phyloP scores from a whole-genome alignment of 2,329 filamentous ascomycete genomes.

The Diaporthe citri region DNA sequence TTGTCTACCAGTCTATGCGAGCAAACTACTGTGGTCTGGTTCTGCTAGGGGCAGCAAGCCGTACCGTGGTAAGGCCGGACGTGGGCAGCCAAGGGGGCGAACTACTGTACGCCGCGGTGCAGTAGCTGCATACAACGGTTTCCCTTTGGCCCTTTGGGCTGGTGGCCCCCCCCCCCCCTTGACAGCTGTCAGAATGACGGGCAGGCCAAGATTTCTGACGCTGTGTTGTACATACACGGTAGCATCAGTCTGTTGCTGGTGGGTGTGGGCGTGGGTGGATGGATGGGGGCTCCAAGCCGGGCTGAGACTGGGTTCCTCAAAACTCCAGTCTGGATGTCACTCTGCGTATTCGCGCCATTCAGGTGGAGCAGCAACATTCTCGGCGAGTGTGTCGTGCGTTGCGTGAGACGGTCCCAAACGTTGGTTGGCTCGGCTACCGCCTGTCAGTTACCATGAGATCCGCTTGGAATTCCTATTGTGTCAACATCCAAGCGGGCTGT shows the following conservation, averaged over 20 bases:
- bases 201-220: neutral
- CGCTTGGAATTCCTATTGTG: neutral
- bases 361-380: neutral
- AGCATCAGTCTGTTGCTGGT: neutral
- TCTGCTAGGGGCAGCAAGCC: neutral
- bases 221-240: neutral
- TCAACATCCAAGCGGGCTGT: neutral
- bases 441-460: neutral
- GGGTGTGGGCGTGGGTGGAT: neutral
- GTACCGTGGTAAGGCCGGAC: neutral
- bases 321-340: neutral
- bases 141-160: neutral
- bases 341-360: neutral
- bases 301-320: neutral
- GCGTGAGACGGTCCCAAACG: neutral
- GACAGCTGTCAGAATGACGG: conserved; percentile 19
- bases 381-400: neutral
- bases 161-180: neutral
- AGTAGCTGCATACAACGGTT: conserved; percentile 18
- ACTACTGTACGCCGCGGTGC: neutral
- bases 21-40: neutral
- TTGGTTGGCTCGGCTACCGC: neutral
- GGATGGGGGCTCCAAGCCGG: neutral
- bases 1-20: neutral
- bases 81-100: neutral